phyloP scores from a whole-genome alignment of 495 filamentous ascomycete genomes.

The Daldinia grandis region DNA sequence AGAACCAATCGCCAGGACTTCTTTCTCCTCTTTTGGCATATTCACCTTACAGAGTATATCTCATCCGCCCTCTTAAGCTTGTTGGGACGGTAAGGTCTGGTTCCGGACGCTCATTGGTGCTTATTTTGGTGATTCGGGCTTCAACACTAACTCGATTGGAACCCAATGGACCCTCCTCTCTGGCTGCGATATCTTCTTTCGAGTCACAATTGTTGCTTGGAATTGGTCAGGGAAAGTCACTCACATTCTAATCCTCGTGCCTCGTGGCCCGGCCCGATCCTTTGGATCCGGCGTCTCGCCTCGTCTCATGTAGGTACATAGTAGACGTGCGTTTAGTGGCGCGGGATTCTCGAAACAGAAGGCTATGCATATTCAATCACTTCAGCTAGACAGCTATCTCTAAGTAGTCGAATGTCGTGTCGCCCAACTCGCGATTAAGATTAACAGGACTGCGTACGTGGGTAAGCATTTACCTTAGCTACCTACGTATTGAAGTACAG shows the following conservation, averaged over 20 bases:
- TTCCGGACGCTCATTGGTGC: constrained; percentile 25
- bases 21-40: constrained; percentile 8
- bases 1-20: constrained; percentile 17
- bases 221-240: constrained; percentile 29
- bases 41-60: constrained; percentile 18
- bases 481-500: constrained; percentile 7
- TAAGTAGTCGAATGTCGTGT: constrained; percentile 12
- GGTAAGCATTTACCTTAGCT: constrained; percentile 3
- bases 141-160: constrained; percentile 43
- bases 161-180: constrained; percentile 35
- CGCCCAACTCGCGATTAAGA: constrained; percentile 17
- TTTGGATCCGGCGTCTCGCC: constrained; percentile 38
- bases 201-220: constrained; percentile 34
- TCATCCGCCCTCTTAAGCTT: constrained; percentile 18
- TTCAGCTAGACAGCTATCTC: constrained; percentile 7
- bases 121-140: constrained; percentile 39
- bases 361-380: constrained; percentile 13
- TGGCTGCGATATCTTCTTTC: constrained; percentile 21
- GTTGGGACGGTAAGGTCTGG: constrained; percentile 30
- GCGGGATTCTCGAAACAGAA: constrained; percentile 3
- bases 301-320: constrained; percentile 27
- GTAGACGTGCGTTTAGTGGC: constrained; percentile 9
- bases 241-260: constrained; percentile 30
- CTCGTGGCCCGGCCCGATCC: constrained; percentile 42
- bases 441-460: constrained; percentile 6